phyloP scores from a whole-genome alignment of 441 rosid species.

The Theobroma grandiflorum region DNA sequence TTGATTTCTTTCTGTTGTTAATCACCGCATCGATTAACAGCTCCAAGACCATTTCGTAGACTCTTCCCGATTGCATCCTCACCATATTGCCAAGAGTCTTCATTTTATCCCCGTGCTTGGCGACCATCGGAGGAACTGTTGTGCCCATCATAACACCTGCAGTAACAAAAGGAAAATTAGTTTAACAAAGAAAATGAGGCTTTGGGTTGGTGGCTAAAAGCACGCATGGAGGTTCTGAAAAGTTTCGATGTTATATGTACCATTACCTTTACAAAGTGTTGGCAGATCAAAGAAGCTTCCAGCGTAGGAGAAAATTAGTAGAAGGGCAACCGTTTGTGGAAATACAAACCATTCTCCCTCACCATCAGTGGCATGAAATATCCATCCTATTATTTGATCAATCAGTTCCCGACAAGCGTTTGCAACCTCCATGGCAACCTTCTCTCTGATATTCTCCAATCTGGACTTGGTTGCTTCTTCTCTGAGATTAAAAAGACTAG shows the following conservation, averaged over 20 bases:
- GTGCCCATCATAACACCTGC: conserved; percentile 46
- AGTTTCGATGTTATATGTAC: too few relatives aligned
- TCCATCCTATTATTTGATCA: conserved; percentile 51
- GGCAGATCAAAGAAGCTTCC: conserved; percentile 54
- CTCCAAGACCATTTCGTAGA: conserved; percentile 32
- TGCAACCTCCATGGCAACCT: conserved; percentile 37
- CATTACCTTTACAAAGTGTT: conserved; percentile 52
- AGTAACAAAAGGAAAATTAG: neutral
- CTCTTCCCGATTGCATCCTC: conserved; percentile 31
- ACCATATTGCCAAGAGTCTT: conserved; percentile 24
- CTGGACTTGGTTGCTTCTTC: conserved; percentile 45
- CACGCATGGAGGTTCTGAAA: too few relatives aligned
- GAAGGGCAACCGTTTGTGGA: conserved; percentile 36
- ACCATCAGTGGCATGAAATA: conserved; percentile 45
- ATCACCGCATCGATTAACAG: conserved; percentile 20
- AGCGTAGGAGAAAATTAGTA: conserved; percentile 48
- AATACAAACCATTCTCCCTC: conserved; percentile 55
- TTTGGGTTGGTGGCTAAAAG: too few relatives aligned
- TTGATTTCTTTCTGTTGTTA: neutral
- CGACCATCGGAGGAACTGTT: conserved; percentile 47
- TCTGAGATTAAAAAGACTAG: conserved; percentile 28
- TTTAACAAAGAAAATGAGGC: too few relatives aligned
- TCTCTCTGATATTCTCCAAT: conserved; percentile 47
- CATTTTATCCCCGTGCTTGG: conserved; percentile 44
- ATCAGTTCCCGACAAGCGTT: conserved; percentile 35